Conservation (phyloP, 108 stramenopile genomes). For the Phaeodactylum tricornutum region DNA sequence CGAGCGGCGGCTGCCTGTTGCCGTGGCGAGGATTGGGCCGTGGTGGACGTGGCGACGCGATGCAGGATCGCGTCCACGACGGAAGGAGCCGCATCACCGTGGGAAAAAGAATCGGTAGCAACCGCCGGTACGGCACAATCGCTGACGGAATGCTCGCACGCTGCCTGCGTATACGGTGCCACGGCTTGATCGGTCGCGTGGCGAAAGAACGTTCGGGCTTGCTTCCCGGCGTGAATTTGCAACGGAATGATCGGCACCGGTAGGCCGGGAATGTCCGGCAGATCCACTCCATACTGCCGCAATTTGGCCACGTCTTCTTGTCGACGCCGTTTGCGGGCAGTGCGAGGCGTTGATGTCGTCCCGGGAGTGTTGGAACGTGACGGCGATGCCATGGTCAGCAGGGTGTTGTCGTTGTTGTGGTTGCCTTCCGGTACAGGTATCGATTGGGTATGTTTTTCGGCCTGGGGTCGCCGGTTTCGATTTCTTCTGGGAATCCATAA, state of each 20-base stretch:
- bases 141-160: not conserved
- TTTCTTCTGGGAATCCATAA: no score
- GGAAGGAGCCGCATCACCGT: not conserved
- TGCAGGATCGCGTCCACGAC: constrained; percentile 14
- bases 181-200: not conserved
- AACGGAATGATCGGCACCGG: constrained; percentile 23
- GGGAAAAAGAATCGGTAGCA: no score
- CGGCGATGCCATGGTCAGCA: no score
- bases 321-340: constrained; percentile 1
- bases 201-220: constrained; percentile 16
- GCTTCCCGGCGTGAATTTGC: constrained; percentile 23
- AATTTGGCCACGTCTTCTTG: constrained; percentile 1
- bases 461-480: no score
- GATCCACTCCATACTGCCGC: constrained; percentile 13
- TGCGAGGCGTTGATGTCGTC: no score
- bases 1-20: constrained; percentile 2
- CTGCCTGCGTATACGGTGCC: not conserved
- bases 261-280: constrained; percentile 30
- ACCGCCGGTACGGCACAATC: no score
- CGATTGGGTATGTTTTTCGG: no score
- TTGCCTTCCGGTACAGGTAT: no score
- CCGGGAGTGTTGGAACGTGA: no score
- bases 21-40: not conserved
- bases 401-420: no score
- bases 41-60: constrained; percentile 14